Evolutionary conservation across 2,329 filamentous ascomycete species (phyloP).

Genomic region (Phaeophleospora eucalypticola): DNA sequence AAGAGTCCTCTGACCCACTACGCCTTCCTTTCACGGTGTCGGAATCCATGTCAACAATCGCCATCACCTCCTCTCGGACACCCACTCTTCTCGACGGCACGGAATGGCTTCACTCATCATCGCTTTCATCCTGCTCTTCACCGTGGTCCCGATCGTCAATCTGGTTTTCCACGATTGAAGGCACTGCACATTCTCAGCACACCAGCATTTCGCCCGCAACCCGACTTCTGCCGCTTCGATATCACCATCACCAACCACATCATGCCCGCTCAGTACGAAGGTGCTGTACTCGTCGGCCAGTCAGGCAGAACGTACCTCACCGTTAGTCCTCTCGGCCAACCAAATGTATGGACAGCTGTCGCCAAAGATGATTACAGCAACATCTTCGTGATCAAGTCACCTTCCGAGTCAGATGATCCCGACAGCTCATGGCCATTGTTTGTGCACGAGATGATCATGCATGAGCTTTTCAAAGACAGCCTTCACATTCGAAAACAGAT

Average conservation of each 20-base stretch:
- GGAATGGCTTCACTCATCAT: too few species aligned
- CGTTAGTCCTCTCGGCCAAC: conserved; percentile 26
- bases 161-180: too few species aligned
- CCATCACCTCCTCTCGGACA: too few species aligned
- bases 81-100: too few species aligned
- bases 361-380: conserved; percentile 15
- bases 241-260: background rate
- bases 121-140: too few species aligned
- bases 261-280: conserved; percentile 19
- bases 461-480: conserved; percentile 28
- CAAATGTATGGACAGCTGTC: conserved; percentile 29
- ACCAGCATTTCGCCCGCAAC: too few species aligned
- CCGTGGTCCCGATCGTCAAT: too few species aligned
- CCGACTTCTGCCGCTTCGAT: too few species aligned
- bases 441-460: conserved; percentile 31
- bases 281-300: conserved; percentile 21
- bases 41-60: too few species aligned
- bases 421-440: conserved; percentile 23
- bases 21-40: too few species aligned
- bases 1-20: too few species aligned
- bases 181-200: too few species aligned
- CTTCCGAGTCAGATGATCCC: conserved; percentile 17
- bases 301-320: conserved; percentile 26
- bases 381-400: conserved; percentile 28
- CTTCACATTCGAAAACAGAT: conserved; percentile 23